Percentiles rank a stretch among this genome's conserved stretches.
These are phyloP conservation scores for Dentipellis sp. DNA, from an alignment of 768 basidiomycete genomes.

Conservation along the genomic window DNA sequence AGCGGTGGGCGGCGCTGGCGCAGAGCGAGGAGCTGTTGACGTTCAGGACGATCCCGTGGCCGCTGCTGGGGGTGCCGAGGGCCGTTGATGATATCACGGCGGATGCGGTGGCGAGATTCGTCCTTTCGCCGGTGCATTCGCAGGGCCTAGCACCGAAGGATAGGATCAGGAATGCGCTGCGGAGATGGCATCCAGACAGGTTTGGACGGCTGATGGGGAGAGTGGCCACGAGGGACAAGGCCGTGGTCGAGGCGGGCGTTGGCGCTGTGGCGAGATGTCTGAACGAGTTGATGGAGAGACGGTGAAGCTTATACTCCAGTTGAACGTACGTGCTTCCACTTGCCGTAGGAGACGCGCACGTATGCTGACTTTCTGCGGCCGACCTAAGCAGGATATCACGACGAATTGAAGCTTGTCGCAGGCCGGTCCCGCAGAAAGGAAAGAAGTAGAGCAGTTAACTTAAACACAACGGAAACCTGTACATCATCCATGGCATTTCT, in stretches of 20 bases:
- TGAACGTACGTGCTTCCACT: not conserved
- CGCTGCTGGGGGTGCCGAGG: conserved; percentile 35
- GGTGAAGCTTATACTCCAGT: not conserved
- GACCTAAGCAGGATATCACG: no score
- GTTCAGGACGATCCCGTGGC: conserved; percentile 70
- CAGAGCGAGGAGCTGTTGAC: conserved; percentile 36
- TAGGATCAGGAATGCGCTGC: conserved; percentile 54
- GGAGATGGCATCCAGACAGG: conserved; percentile 78
- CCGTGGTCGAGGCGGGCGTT: conserved; percentile 48
- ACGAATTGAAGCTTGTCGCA: no score
- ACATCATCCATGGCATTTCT: no score
- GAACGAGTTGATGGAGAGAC: conserved; percentile 9
- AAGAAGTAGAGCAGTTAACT: no score
- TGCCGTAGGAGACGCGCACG: not conserved
- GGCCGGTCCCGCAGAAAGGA: no score
- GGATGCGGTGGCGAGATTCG: conserved; percentile 43
- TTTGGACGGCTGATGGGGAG: conserved; percentile 49
- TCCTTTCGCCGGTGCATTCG: conserved; percentile 59
- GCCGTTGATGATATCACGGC: conserved; percentile 40
- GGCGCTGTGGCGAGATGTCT: conserved; percentile 50
- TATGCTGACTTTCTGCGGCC: no score
- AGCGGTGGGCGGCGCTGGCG: conserved; percentile 35
- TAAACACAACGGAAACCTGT: no score
- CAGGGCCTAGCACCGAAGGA: conserved; percentile 48
- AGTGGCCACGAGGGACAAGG: conserved; percentile 44